These are phyloP conservation scores for Russula ochroleuca DNA, from an alignment of 768 basidiomycete species.

Conservation along the genomic window DNA sequence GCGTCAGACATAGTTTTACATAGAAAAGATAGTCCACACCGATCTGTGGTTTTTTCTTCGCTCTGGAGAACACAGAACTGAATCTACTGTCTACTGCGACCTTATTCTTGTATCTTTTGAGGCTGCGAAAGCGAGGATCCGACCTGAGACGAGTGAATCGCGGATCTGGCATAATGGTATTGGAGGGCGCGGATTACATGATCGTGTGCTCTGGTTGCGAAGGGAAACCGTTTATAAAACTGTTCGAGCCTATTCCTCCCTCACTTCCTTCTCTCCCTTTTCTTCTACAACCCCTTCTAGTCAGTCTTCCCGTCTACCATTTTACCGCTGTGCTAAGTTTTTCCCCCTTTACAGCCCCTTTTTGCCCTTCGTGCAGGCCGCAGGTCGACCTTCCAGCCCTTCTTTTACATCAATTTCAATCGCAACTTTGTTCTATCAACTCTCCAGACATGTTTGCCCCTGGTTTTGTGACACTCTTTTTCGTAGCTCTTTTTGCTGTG, in stretches of 20 bases:
- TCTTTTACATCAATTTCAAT: slow-evolving; percentile 28
- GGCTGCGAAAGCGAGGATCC: slow-evolving; percentile 89
- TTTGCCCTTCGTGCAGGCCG: slow-evolving; percentile 32
- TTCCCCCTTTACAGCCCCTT: slow-evolving; percentile 25
- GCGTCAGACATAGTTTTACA: background rate
- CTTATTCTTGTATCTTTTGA: slow-evolving; percentile 74
- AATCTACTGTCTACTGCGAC: slow-evolving; percentile 91
- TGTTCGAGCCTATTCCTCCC: slow-evolving; percentile 10
- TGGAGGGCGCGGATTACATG: background rate
- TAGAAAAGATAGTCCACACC: slow-evolving; percentile 29
- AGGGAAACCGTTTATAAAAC: slow-evolving; percentile 26
- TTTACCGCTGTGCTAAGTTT: background rate
- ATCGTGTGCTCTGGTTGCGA: slow-evolving; percentile 6
- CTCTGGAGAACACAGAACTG: slow-evolving; percentile 62
- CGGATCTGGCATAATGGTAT: slow-evolving; percentile 46
- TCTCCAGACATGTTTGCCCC: slow-evolving; percentile 45
- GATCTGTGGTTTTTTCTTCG: slow-evolving; percentile 34
- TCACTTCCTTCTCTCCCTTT: background rate
- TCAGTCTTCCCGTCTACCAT: background rate
- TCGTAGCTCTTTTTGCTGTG: slow-evolving; percentile 43
- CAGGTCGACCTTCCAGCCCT: slow-evolving; percentile 34
- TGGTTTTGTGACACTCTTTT: slow-evolving; percentile 38
- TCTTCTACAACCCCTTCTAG: background rate
- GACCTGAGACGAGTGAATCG: slow-evolving; percentile 83
- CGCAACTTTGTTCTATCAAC: slow-evolving; percentile 26